phyloP scores from a whole-genome alignment of 2,329 filamentous ascomycete species.

The Aspergillus calidoustus region DNA sequence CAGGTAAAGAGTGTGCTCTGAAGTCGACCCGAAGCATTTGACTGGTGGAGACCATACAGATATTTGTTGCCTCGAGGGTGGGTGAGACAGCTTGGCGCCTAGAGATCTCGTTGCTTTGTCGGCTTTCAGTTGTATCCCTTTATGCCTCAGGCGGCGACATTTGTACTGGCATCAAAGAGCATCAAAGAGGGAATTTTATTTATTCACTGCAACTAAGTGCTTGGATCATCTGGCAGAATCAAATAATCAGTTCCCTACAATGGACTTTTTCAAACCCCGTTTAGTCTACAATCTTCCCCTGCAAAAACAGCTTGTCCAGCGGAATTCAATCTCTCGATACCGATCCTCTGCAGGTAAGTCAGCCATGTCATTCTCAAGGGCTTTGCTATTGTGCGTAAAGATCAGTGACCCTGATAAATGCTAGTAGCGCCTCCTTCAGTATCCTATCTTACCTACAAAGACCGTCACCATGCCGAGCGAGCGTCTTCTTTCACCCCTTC shows the following conservation, averaged over 20 bases:
- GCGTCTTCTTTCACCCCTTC: background rate
- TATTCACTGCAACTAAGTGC: background rate
- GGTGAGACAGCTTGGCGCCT: constrained; percentile 9
- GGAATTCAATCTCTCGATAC: background rate
- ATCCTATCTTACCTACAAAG: background rate
- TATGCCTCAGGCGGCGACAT: constrained; percentile 10
- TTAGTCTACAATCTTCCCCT: background rate
- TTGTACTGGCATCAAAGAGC: background rate
- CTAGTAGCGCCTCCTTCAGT: background rate
- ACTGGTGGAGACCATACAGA: background rate
- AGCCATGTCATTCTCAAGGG: background rate
- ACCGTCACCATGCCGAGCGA: background rate
- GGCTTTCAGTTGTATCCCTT: background rate
- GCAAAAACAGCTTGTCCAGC: background rate
- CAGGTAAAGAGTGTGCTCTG: background rate
- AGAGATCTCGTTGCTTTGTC: background rate
- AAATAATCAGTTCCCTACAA: background rate
- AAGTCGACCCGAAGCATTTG: background rate
- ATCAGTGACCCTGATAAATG: background rate
- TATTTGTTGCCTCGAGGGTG: background rate
- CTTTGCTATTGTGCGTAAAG: background rate
- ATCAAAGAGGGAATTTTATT: background rate
- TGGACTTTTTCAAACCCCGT: background rate
- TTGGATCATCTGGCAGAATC: background rate
- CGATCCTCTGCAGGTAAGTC: background rate